Evolutionary conservation across 1,284 basidiomycete species (phyloP), one percentile per base, ranked within the genome.

Genomic region (Hypsizygus ulmarius): DNA sequence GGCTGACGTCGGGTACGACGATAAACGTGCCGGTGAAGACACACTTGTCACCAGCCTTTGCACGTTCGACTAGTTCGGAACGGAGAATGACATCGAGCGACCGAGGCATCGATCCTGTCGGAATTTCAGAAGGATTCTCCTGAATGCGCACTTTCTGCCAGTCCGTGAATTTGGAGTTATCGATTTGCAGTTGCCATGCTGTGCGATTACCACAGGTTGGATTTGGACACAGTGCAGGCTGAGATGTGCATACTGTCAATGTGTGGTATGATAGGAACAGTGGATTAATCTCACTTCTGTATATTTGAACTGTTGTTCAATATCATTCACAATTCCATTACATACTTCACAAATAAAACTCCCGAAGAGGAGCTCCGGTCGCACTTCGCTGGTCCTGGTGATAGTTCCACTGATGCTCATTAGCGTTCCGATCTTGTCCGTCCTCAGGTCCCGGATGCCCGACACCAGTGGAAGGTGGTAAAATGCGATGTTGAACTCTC

Each of bases 61-160:
- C 97, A 16, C 92, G 83, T 66, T 99, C 97, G 21, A 99, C 97
- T 55, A 97, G 81, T 64, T 99, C 97, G 7, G 87, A 87, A 29
- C 97, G 90, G 10, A 99, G 81, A 54, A 99, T 93, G 30, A 99
- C 95, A 64, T 99, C 97, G 44, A 99, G 74, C 16, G 85, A 88
- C 32, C 96, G 84, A n/a, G 95, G 95, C 96, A 98, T 99, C 7
- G 89, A 93, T 1, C 97, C 97, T 0, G 96, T 99, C 0, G 97
- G 97, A 52, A 99, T 99, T 70, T 99, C 96, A 39, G 95, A 97
- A 10, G 96, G 88, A 62, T 99, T 99, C 72, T 99, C 97, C 65
- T 99, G 97, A 47, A 99, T 98, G 45, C 97, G 87, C 36, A 99
- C 94, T 68, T 97, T 98, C 68, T 99, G 97, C 97, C 97, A 99